Evolutionary conservation across 345 rosid species (phyloP), one percentile per base, ranked within the genome.

Genomic region (Erysimum cheiranthoides): DNA sequence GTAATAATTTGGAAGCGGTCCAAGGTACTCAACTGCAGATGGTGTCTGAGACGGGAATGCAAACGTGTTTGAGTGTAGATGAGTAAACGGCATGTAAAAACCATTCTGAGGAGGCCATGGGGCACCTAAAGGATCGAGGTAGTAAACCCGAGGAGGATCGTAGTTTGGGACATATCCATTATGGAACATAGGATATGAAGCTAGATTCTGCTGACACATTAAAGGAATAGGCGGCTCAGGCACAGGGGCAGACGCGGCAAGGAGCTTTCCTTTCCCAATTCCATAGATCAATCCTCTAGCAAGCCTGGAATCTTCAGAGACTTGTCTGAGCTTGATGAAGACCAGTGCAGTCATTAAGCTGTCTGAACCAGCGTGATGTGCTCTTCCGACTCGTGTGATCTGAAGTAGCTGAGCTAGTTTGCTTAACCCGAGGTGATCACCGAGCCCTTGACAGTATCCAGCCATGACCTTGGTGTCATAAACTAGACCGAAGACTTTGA

Each of bases 381-480:
- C 73, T 43, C 61, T 31, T 61, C 78, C 78, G 0, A 73, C 57
- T 6, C 78, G 77, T 4, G 58, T 18, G 12, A 78, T 60, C 0
- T 73, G 9, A 1, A 78, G 81, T 1, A 72, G 6, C 17, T 72
- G 59, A 45, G 78, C 81, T 13, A 78, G 58, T 52, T 73, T 72
- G 8, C 35, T 42, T 17, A 78, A 7, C 0, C 81, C 81, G 5
- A 78, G 73, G 10, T 78, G 73, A 16, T 66, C 64, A 13, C 78
- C 73, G 0, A 78, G 52, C 5, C 77, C 77, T 2, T 66, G 18
- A n/a, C 77, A 78, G 27, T 5, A 66, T 1, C 73, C 68, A 45
- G 78, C 78, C 77, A 78, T 78, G 2, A 78, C 81, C 32, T 78
- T 73, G 13, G 74, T 51, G 21, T 78, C 81, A n/a, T 78, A 78